Evolutionary conservation across 805 yeast species (phyloP).

Genomic region (Metschnikowia cerradonensis): DNA sequence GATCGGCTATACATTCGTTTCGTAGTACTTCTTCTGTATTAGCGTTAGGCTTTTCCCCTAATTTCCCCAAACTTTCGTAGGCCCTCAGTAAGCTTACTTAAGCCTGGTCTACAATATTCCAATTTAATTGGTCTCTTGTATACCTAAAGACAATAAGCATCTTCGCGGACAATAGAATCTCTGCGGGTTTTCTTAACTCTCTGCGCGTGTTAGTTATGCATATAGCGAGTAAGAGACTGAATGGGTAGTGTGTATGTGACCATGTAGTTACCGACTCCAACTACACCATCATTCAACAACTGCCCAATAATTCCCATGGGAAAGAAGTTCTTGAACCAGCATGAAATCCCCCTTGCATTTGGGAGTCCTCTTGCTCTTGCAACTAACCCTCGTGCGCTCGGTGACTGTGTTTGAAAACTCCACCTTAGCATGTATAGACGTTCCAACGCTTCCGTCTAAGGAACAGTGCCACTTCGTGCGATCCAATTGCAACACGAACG

Average conservation of each 20-base stretch:
- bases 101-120: neutral
- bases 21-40: neutral
- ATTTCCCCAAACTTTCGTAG: too few relatives aligned
- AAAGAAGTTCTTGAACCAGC: neutral
- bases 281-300: neutral
- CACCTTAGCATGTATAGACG: conserved; percentile 11
- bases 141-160: neutral
- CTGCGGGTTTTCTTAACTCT: neutral
- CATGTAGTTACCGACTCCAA: neutral
- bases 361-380: neutral
- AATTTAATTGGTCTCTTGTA: neutral
- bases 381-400: neutral
- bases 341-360: neutral
- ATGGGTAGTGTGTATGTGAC: neutral
- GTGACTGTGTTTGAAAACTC: conserved; percentile 4
- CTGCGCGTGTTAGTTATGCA: neutral
- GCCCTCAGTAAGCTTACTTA: neutral
- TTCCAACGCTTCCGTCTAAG: conserved; percentile 5
- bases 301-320: neutral
- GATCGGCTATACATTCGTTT: conserved; percentile 48
- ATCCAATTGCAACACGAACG: conserved; percentile 28
- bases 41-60: too few relatives aligned
- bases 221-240: neutral
- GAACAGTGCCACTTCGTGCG: conserved; percentile 39
- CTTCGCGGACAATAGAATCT: neutral